Evolutionary conservation across 2,329 filamentous ascomycete species (phyloP), one percentile per base, ranked within the genome.

Genomic region (Calonectria pauciramosa): DNA sequence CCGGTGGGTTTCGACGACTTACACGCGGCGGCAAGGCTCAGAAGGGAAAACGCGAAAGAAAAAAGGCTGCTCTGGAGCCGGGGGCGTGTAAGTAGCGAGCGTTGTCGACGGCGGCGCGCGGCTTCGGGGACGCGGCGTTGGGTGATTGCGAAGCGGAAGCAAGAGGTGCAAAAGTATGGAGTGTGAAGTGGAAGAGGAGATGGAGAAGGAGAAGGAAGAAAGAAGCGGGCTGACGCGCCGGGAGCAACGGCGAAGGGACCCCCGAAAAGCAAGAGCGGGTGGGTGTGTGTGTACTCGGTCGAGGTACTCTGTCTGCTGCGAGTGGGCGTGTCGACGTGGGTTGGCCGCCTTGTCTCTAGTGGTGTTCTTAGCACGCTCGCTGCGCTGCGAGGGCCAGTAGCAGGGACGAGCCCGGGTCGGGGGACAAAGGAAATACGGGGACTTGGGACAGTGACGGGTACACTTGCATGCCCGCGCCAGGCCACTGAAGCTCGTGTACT

Each of bases 191-290:
- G 36, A 73, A 71, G 59, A 68, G 76, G 76, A 71, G 75, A 54
- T 60, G 68, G 59, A 78, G 75, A 77, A 76, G 67, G 73, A 68
- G 59, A 63, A 71, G 63, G 63, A 59, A 74, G 54, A 54, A 79
- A 80, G 75, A 75, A 78, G 78, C 75, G 74, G 78, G 78, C 79
- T 81, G 81, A 78, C 81, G 82, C 82, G 80, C 80, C 77, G 73
- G 75, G 77, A 79, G 76, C 77, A 79, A 81, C 79, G 76, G 74
- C 74, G 76, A 75, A 68, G 77, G 78, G 78, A 76, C 76, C 79
- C 80, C 79, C 78, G 78, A 72, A 76, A 77, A 81, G 80, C 79
- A 80, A 80, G 36, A 68, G 30, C 8, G 73, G 56, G 71, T 71
- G 73, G 59, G 67, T 56, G 59, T 64, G 56, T 64, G 68, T 70